These are phyloP conservation scores for Phlebiopsis gigantea DNA, from an alignment of 768 basidiomycete species.

Conservation along the genomic window DNA sequence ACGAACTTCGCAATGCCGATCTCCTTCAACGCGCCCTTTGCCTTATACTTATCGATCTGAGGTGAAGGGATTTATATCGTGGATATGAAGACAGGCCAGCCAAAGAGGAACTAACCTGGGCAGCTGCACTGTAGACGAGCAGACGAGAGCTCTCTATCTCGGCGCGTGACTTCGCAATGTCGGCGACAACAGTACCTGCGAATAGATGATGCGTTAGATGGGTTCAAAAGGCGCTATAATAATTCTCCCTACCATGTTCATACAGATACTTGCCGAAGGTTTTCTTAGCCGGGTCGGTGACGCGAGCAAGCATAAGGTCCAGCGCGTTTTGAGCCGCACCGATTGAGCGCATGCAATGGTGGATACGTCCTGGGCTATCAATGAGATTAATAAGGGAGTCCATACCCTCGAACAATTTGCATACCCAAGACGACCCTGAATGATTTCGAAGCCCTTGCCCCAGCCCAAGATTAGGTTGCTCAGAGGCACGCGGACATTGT, in stretches of 20 bases:
- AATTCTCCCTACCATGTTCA: conserved; percentile 66
- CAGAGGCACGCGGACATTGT: conserved; percentile 87
- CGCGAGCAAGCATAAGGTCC: conserved; percentile 83
- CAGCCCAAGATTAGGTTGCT: conserved; percentile 84
- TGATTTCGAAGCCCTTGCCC: conserved; percentile 96
- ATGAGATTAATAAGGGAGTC: no score
- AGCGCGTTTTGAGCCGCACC: conserved; percentile 82
- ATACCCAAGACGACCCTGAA: conserved; percentile 93
- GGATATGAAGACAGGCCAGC: not conserved
- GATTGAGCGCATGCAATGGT: conserved; percentile 97
- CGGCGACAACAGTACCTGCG: conserved; percentile 79
- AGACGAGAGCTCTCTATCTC: conserved; percentile 88
- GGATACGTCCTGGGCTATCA: conserved; percentile 87
- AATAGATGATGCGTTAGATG: not conserved
- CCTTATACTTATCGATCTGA: conserved; percentile 84
- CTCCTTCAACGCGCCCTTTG: conserved; percentile 95
- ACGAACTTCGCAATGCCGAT: conserved; percentile 99
- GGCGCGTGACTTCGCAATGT: conserved; percentile 88
- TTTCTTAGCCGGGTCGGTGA: conserved; percentile 86
- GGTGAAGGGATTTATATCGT: not conserved
- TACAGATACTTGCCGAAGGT: conserved; percentile 92
- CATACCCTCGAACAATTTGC: conserved; percentile 21
- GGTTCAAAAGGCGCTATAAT: not conserved
- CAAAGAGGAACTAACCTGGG: conserved; percentile 45
- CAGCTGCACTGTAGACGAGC: conserved; percentile 87